These are phyloP conservation scores for Sarocladium oryzae DNA, from an alignment of 2,329 filamentous ascomycete species.

Conservation along the genomic window DNA sequence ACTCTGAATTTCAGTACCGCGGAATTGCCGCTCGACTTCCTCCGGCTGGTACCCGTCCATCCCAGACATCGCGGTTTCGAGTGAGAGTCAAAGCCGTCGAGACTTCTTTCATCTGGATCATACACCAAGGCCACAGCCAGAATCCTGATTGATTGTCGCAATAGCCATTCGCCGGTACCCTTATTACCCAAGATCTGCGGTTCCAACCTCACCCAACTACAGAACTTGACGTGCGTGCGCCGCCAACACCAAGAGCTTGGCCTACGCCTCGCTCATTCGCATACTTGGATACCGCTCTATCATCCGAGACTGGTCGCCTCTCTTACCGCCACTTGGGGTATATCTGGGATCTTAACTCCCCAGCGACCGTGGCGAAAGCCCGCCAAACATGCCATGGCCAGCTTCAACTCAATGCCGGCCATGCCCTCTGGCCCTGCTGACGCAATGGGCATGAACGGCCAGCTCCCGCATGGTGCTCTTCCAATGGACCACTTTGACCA, in stretches of 20 bases:
- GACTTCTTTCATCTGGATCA: not conserved
- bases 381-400: conserved; percentile 47
- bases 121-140: not conserved
- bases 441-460: conserved; percentile 38
- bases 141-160: too few relatives aligned
- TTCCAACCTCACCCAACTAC: not conserved
- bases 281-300: not conserved
- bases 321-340: not conserved
- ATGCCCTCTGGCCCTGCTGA: conserved; percentile 41
- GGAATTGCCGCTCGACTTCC: not conserved
- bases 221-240: not conserved
- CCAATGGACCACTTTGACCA: conserved; percentile 45
- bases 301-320: not conserved
- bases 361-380: conserved; percentile 14
- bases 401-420: conserved; percentile 50
- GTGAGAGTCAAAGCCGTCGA: not conserved
- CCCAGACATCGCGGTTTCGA: not conserved
- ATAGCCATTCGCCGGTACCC: too few relatives aligned
- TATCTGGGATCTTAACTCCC: not conserved
- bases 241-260: not conserved
- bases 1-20: not conserved
- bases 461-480: conserved; percentile 23
- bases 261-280: not conserved
- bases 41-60: not conserved
- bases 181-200: not conserved